Base-by-base conservation (phyloP, 306 rosid genomes). In the Casuarina equisetifolia region DNA sequence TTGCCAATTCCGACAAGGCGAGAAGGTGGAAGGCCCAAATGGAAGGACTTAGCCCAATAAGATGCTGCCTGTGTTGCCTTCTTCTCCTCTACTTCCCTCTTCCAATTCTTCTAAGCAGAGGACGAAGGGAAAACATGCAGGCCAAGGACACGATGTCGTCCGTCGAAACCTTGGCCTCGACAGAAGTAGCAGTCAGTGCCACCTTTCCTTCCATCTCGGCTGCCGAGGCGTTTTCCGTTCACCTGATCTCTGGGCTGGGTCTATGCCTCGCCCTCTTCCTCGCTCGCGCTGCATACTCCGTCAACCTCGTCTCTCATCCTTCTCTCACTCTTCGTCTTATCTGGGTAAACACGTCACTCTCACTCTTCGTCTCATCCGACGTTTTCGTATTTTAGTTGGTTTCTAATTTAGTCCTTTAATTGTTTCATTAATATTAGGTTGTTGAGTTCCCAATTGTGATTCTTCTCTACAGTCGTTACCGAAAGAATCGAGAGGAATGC, bases 381-480 rank as follows among this genome's bases (percentile, higher is more conserved):
- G 66, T 8, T 52, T 9, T 9, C 46, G 40, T 74, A 20, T 19
- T 2, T 16, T 19, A 6, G 0, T 51, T 19, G 2, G 1, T n/a
- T 43, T 59, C 58, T 54, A 6, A 2, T 15, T 57, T 20, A 17
- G 9, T 11, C 38, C 45, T 62, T 69, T 79, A 13, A 16, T 38
- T 15, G 4, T 51, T 50, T 10, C 9, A 58, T 20, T 58, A 58
- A 19, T 58, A 48, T 48, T 35, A 86, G 91, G 83, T 66, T n/a
- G 55, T 77, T n/a, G 78, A 85, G 45, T 81, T 79, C 81, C 86
- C 89, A 25, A 32, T 82, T 59, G 82, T 83, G 64, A 77, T 85
- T n/a, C 86, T 85, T 81, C 84, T 88, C 7, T 88, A 79, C 81
- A 85, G 86, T 67, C 86, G 83, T 6, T 79, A 83, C 39, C 79